A percentile compares a stretch with the other conserved stretches of the same genome.
phyloP scores from a whole-genome alignment of 345 rosid species.

The Erysimum cheiranthoides region DNA sequence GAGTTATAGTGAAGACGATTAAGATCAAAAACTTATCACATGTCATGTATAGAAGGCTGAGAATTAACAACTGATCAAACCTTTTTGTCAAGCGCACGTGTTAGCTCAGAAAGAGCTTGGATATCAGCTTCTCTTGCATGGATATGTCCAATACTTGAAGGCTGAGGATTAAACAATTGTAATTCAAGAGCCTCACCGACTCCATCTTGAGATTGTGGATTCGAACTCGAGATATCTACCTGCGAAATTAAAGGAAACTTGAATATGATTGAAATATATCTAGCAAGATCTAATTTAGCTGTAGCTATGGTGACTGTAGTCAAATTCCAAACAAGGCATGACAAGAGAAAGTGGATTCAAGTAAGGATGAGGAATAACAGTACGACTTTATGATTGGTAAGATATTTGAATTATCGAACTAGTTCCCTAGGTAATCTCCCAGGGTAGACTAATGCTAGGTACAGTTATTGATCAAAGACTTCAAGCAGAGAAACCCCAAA shows the following conservation, averaged over 20 bases:
- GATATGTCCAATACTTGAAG: slow-evolving; percentile 49
- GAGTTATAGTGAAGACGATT: slow-evolving; percentile 4
- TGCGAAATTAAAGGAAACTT: slow-evolving; percentile 43
- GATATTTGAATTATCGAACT: slow-evolving; percentile 2
- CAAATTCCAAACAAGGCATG: slow-evolving; percentile 30
- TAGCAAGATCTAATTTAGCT: slow-evolving; percentile 1
- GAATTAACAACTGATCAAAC: slow-evolving; percentile 43
- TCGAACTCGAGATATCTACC: slow-evolving; percentile 54
- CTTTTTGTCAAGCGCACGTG: slow-evolving; percentile 64
- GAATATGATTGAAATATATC: slow-evolving; percentile 15
- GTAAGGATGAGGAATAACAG: slow-evolving; percentile 9
- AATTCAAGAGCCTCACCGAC: slow-evolving; percentile 46
- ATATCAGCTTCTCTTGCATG: slow-evolving; percentile 69
- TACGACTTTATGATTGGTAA: neutral
- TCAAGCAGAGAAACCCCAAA: slow-evolving; percentile 28
- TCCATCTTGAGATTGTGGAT: slow-evolving; percentile 51
- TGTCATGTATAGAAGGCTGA: slow-evolving; percentile 25
- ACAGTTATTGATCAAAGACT: slow-evolving; percentile 18
- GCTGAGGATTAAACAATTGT: slow-evolving; percentile 52
- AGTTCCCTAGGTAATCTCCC: neutral
- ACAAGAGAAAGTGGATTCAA: slow-evolving; percentile 16
- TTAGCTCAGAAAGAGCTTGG: slow-evolving; percentile 63
- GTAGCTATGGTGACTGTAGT: slow-evolving; percentile 12
- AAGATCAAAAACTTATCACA: neutral
- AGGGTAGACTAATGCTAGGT: slow-evolving; percentile 6